Evolutionary conservation across 768 basidiomycete species (phyloP).

Genomic region (Rhodotorula taiwanensis): DNA sequence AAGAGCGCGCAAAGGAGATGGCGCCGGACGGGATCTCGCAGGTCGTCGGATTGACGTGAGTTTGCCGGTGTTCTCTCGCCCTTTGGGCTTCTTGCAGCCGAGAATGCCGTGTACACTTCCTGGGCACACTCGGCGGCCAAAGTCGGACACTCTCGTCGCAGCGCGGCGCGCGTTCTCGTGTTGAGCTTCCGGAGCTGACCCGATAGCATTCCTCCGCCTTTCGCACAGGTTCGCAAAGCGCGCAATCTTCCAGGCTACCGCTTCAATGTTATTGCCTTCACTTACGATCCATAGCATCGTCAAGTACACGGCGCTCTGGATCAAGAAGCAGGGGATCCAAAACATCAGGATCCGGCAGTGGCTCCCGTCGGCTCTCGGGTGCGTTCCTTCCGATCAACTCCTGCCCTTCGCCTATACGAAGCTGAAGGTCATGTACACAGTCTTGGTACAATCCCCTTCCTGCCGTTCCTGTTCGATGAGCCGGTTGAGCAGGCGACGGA

Average conservation of each 20-base stretch:
- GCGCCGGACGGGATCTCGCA: constrained; percentile 10
- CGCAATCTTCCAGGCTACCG: constrained; percentile 56
- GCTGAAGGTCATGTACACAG: neutral
- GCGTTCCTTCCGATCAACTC: neutral
- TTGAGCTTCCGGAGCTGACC: too few relatives aligned
- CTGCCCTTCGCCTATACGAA: neutral
- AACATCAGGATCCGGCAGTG: constrained; percentile 43
- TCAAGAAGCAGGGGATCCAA: constrained; percentile 50
- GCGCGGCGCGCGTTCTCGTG: too few relatives aligned
- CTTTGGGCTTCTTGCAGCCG: neutral
- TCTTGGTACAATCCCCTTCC: constrained; percentile 59
- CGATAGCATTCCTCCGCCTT: too few relatives aligned
- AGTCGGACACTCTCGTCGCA: too few relatives aligned
- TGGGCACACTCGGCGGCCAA: too few relatives aligned
- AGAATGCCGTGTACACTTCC: too few relatives aligned
- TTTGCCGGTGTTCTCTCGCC: neutral
- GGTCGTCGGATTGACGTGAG: constrained; percentile 28
- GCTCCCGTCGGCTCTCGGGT: constrained; percentile 12
- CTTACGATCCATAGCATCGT: constrained; percentile 80
- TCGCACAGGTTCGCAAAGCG: constrained; percentile 63
- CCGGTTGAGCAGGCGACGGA: constrained; percentile 70
- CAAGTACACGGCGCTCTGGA: constrained; percentile 60
- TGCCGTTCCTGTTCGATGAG: constrained; percentile 72
- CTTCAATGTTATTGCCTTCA: constrained; percentile 59
- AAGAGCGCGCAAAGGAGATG: constrained; percentile 45